Conservation (phyloP, 129 eudicot genomes). For the Oenanthe sinensis region DNA sequence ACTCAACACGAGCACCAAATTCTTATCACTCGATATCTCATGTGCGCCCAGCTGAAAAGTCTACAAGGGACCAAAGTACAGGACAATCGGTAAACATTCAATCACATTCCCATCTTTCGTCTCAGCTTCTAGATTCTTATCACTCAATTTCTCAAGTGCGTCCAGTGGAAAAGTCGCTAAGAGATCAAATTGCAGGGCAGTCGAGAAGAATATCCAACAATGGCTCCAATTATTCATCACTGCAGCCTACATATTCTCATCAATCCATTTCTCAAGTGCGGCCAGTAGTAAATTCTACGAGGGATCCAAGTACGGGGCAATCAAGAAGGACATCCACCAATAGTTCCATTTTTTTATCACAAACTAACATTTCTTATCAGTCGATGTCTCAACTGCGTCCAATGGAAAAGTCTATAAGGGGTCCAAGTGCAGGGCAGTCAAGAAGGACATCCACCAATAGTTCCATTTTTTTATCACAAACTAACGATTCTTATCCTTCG, state of each 20-base stretch:
- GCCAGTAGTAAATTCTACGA: neutral
- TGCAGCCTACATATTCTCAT: neutral
- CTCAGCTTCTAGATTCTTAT: neutral
- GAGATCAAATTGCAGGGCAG: neutral
- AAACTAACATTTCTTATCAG: neutral
- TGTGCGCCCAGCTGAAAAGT: neutral
- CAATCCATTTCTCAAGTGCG: neutral
- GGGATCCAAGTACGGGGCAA: neutral
- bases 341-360: neutral
- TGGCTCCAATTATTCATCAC: neutral
- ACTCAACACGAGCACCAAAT: neutral
- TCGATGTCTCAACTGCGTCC: neutral
- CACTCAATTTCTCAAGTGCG: neutral
- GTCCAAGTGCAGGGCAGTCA: neutral
- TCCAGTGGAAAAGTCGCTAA: neutral
- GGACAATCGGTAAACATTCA: too few relatives aligned
- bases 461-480: neutral
- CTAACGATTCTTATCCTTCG: neutral
- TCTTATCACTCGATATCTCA: slow-evolving; percentile 12
- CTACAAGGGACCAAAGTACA: neutral
- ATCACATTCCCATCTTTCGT: too few relatives aligned
- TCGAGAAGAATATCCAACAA: neutral
- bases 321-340: neutral
- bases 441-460: neutral
- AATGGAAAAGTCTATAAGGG: neutral